phyloP scores from a whole-genome alignment of 805 yeast genomes.

The Diddensiella santjacobensis region DNA sequence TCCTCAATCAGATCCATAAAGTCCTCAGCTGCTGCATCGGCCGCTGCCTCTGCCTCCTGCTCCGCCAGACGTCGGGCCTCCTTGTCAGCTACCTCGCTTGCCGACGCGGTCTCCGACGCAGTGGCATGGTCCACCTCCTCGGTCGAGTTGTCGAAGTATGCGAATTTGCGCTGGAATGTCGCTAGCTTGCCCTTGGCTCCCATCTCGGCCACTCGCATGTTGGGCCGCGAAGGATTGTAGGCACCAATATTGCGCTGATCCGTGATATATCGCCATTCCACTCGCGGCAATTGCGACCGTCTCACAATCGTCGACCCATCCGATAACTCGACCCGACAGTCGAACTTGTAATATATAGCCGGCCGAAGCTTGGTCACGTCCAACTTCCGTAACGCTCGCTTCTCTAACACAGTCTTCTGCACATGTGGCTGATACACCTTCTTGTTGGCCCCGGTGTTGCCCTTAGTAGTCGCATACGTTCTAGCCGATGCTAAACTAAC shows the following conservation, averaged over 20 bases:
- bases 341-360: constrained; percentile 86
- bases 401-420: constrained; percentile 14
- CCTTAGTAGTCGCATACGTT: no score
- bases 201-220: constrained; percentile 69
- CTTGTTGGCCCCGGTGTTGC: no score
- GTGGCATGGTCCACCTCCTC: constrained; percentile 13
- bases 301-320: constrained; percentile 89
- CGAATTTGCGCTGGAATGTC: constrained; percentile 35
- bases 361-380: constrained; percentile 81
- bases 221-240: constrained; percentile 87
- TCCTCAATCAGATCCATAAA: constrained; percentile 60
- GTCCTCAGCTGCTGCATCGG: constrained; percentile 38
- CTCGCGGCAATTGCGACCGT: constrained; percentile 83
- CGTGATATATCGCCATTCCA: constrained; percentile 75
- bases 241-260: constrained; percentile 84
- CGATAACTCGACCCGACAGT: constrained; percentile 81
- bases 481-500: no score
- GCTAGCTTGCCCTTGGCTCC: constrained; percentile 74
- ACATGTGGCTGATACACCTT: constrained; percentile 21
- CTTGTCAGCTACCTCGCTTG: constrained; percentile 28
- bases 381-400: constrained; percentile 28
- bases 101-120: constrained; percentile 6
- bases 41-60: constrained; percentile 9
- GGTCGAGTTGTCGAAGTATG: constrained; percentile 22
- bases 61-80: constrained; percentile 25